Evolutionary conservation across 2,329 filamentous ascomycete species (phyloP).

Genomic region (Huntiella abstrusa): DNA sequence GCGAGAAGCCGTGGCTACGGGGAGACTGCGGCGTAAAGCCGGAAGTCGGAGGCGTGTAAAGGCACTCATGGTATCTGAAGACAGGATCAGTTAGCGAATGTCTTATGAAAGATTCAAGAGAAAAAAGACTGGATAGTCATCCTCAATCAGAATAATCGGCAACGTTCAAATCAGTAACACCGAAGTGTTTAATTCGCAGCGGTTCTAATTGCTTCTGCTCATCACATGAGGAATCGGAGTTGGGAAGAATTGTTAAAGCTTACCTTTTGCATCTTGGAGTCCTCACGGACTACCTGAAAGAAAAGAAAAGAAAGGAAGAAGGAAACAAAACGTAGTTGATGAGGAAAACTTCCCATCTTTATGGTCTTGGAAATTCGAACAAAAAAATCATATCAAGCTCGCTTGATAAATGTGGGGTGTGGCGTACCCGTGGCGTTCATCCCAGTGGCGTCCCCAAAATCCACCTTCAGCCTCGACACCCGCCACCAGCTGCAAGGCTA

Average conservation of each 20-base stretch:
- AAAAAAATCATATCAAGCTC: too few relatives aligned
- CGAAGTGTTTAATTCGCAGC: conserved; percentile 29
- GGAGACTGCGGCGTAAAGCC: conserved; percentile 7
- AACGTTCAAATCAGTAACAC: conserved; percentile 25
- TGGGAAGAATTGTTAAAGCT: background rate
- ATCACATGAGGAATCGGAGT: conserved; percentile 19
- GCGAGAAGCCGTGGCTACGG: conserved; percentile 3
- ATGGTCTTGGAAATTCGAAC: too few relatives aligned
- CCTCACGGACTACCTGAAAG: background rate
- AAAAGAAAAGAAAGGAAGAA: background rate
- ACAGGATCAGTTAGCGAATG: conserved; percentile 7
- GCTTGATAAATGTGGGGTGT: too few relatives aligned
- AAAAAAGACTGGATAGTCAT: background rate
- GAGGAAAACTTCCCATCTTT: too few relatives aligned
- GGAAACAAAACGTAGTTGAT: background rate
- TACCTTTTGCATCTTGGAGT: conserved; percentile 12
- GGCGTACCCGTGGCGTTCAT: too few relatives aligned
- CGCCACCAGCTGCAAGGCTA: background rate
- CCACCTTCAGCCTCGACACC: conserved; percentile 1
- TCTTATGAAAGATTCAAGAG: conserved; percentile 10
- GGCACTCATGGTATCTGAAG: conserved; percentile 20
- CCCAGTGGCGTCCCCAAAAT: background rate
- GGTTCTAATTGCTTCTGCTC: conserved; percentile 25
- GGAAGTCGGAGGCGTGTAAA: conserved; percentile 21
- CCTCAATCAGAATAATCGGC: conserved; percentile 5